phyloP scores from a whole-genome alignment of 202 grass and related monocot genomes.

The Setaria italica region DNA sequence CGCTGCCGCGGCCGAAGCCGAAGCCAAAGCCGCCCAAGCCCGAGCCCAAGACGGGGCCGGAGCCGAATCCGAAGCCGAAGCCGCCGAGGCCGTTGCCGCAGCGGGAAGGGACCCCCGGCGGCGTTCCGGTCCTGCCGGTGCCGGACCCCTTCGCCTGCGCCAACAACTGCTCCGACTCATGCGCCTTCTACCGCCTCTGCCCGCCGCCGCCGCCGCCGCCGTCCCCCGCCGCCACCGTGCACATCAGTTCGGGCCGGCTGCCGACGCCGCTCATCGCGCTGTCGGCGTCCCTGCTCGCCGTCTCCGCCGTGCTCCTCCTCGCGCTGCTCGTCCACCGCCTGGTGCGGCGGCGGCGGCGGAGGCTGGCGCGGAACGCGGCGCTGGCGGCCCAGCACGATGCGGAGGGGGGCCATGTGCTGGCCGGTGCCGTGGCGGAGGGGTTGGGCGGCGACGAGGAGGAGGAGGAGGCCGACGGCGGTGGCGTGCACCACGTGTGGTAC shows the following conservation, averaged over 20 bases:
- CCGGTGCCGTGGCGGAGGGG: not conserved
- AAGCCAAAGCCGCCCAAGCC: not conserved
- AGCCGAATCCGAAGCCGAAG: not conserved
- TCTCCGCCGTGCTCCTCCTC: slow-evolving; percentile 38
- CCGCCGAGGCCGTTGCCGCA: too few relatives aligned
- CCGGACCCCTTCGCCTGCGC: not conserved
- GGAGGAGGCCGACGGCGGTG: not conserved
- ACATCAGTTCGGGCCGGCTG: slow-evolving; percentile 39
- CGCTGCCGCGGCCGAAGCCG: not conserved
- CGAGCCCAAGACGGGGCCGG: not conserved
- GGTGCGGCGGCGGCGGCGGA: not conserved
- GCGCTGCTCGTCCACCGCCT: slow-evolving; percentile 37
- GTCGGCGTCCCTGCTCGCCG: slow-evolving; percentile 39
- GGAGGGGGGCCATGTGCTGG: not conserved
- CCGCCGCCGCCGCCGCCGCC: slow-evolving; percentile 20
- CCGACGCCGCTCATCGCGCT: slow-evolving; percentile 56
- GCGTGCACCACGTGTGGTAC: slow-evolving; percentile 79
- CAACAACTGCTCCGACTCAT: not conserved
- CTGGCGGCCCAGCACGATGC: slow-evolving; percentile 2
- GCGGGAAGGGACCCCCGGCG: not conserved
- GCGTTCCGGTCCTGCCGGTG: not conserved
- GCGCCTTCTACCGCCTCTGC: not conserved
- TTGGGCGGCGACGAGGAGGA: not conserved
- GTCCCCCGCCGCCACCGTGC: slow-evolving; percentile 17
- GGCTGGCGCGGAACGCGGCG: not conserved